phyloP scores from a whole-genome alignment of 192 early-diverging fungal species.

The Obelidium mucronatum region DNA sequence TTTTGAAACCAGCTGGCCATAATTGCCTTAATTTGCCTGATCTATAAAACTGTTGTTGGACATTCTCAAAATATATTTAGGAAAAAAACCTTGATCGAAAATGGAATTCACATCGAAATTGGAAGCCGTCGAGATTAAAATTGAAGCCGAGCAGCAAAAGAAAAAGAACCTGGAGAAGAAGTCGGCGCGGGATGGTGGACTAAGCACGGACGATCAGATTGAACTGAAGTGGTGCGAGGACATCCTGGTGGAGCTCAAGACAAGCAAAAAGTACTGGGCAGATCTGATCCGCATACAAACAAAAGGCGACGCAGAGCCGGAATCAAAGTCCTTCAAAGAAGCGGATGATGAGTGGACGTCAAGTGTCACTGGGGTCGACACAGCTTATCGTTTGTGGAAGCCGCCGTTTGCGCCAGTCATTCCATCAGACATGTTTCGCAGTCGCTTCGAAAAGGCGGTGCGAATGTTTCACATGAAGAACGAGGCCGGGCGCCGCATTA shows the following conservation, averaged over 20 bases:
- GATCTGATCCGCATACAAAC: conserved; percentile 1
- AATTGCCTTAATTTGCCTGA: too few relatives aligned
- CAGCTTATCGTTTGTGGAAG: background rate
- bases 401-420: conserved; percentile 1
- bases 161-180: background rate
- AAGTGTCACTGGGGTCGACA: conserved; percentile 29
- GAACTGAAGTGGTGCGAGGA: conserved; percentile 27
- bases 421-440: conserved; percentile 21
- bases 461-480: conserved; percentile 33
- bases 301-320: background rate
- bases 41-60: too few relatives aligned
- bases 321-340: conserved; percentile 19
- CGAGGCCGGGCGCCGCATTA: conserved; percentile 36
- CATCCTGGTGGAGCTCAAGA: conserved; percentile 12
- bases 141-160: background rate
- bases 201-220: conserved; percentile 25
- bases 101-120: too few relatives aligned
- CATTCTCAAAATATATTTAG: too few relatives aligned
- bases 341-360: conserved; percentile 31
- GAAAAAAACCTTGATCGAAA: too few relatives aligned
- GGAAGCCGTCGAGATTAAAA: background rate
- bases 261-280: conserved; percentile 12
- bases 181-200: conserved; percentile 10
- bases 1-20: too few relatives aligned
- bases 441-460: background rate